Evolutionary conservation across 331 rosid genomes (phyloP).

Genomic region (Arachis monticola): DNA sequence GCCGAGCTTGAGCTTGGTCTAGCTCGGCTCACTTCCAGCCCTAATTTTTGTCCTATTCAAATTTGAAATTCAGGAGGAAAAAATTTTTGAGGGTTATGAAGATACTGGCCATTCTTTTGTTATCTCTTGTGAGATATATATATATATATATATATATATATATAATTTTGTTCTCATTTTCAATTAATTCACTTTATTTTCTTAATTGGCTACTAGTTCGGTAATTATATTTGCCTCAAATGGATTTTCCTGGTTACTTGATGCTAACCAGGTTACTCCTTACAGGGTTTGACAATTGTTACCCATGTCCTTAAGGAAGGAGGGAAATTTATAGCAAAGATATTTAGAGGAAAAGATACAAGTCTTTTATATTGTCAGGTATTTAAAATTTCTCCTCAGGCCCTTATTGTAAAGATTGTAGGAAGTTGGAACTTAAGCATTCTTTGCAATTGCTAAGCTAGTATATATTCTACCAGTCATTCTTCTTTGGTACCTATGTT

Average conservation of each 20-base stretch:
- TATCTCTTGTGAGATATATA: not conserved
- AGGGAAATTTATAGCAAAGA: slow-evolving; percentile 93
- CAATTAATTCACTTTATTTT: not conserved
- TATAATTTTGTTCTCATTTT: not conserved
- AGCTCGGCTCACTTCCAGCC: no score
- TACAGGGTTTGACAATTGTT: slow-evolving; percentile 95
- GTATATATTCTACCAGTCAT: slow-evolving; percentile 27
- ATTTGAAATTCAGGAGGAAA: slow-evolving; percentile 15
- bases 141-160: no score
- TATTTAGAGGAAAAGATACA: slow-evolving; percentile 95
- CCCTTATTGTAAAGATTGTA: not conserved
- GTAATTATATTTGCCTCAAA: slow-evolving; percentile 18
- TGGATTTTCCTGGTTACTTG: slow-evolving; percentile 37
- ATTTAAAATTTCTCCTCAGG: slow-evolving; percentile 32
- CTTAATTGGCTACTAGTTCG: slow-evolving; percentile 22
- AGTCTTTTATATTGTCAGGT: slow-evolving; percentile 97
- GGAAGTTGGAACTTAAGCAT: not conserved
- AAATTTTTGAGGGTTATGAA: slow-evolving; percentile 3
- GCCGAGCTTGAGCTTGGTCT: no score
- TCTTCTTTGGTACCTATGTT: not conserved
- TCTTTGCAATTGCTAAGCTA: slow-evolving; percentile 4
- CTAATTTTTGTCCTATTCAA: not conserved
- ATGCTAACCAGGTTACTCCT: slow-evolving; percentile 31
- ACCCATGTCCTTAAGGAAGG: slow-evolving; percentile 94
- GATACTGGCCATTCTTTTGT: not conserved